phyloP scores from a whole-genome alignment of 495 filamentous ascomycete genomes.

The Hypomontagnella submonticulosa region DNA sequence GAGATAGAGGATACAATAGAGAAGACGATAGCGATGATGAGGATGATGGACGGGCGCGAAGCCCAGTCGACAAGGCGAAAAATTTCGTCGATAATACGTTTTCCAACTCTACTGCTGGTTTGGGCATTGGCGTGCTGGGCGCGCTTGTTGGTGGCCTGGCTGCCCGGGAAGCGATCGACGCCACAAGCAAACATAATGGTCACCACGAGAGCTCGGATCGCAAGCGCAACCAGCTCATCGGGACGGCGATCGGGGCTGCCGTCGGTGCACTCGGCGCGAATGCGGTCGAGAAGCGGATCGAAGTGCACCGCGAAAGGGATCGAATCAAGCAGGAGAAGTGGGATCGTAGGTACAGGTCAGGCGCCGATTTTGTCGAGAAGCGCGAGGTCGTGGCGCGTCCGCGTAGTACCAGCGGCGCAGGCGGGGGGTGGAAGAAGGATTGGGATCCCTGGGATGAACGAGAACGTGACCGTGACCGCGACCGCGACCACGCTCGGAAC shows the following conservation, averaged over 20 bases:
- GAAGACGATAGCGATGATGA: slow-evolving; percentile 34
- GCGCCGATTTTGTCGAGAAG: slow-evolving; percentile 35
- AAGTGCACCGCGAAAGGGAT: slow-evolving; percentile 45
- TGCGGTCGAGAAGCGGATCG: slow-evolving; percentile 57
- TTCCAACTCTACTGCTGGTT: slow-evolving; percentile 51
- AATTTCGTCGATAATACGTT: slow-evolving; percentile 49
- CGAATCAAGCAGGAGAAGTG: slow-evolving; percentile 43
- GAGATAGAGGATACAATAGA: slow-evolving; percentile 19
- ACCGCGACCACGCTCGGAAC: slow-evolving; percentile 16
- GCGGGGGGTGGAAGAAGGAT: slow-evolving; percentile 33
- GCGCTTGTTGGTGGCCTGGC: slow-evolving; percentile 59
- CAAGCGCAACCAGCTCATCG: slow-evolving; percentile 49
- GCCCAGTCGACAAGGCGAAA: slow-evolving; percentile 46
- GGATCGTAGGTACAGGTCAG: slow-evolving; percentile 47
- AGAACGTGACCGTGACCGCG: slow-evolving; percentile 9
- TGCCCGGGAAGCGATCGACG: slow-evolving; percentile 52
- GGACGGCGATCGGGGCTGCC: slow-evolving; percentile 57
- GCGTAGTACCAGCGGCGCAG: slow-evolving; percentile 20
- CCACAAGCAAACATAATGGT: slow-evolving; percentile 29
- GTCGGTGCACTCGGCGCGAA: slow-evolving; percentile 60
- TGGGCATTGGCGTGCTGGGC: slow-evolving; percentile 57
- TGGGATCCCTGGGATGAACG: slow-evolving; percentile 25
- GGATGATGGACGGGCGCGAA: slow-evolving; percentile 31
- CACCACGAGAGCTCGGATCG: slow-evolving; percentile 29
- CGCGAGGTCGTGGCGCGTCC: slow-evolving; percentile 36